phyloP scores from a whole-genome alignment of 306 rosid species.

The Chamaecrista fasciculata region DNA sequence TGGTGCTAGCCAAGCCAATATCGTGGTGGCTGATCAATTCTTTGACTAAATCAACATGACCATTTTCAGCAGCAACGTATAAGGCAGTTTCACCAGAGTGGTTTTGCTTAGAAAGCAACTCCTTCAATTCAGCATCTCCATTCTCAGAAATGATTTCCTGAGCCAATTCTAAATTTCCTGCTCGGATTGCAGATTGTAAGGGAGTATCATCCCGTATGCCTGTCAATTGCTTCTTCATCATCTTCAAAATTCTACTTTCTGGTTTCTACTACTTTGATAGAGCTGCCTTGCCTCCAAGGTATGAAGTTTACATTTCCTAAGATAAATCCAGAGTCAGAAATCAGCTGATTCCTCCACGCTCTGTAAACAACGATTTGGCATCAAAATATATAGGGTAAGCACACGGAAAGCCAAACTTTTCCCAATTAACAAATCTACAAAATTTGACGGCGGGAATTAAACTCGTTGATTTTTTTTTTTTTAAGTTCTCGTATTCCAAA shows the following conservation, averaged over 20 bases:
- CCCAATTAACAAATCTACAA: constrained; percentile 18
- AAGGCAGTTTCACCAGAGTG: constrained; percentile 64
- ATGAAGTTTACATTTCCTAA: constrained; percentile 18
- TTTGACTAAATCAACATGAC: constrained; percentile 51
- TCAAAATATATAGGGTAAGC: background rate
- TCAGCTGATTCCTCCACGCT: constrained; percentile 1
- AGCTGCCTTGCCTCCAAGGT: constrained; percentile 29
- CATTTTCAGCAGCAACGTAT: constrained; percentile 62
- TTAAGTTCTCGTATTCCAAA: background rate
- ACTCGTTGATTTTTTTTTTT: background rate
- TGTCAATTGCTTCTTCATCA: constrained; percentile 63
- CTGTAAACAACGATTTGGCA: background rate
- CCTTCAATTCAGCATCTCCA: constrained; percentile 50
- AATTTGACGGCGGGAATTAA: background rate
- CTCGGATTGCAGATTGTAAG: constrained; percentile 57
- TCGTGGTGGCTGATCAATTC: constrained; percentile 55
- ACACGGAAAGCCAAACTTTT: background rate
- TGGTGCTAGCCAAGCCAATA: constrained; percentile 45
- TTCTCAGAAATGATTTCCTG: constrained; percentile 43
- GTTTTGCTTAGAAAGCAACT: constrained; percentile 55
- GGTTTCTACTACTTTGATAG: constrained; percentile 24
- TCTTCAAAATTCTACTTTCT: constrained; percentile 20
- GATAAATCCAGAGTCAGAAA: constrained; percentile 20
- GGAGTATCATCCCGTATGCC: constrained; percentile 56
- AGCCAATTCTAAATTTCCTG: constrained; percentile 54